These are phyloP conservation scores for Tephrocybe sp. DNA, from an alignment of 768 basidiomycete genomes.

Conservation along the genomic window DNA sequence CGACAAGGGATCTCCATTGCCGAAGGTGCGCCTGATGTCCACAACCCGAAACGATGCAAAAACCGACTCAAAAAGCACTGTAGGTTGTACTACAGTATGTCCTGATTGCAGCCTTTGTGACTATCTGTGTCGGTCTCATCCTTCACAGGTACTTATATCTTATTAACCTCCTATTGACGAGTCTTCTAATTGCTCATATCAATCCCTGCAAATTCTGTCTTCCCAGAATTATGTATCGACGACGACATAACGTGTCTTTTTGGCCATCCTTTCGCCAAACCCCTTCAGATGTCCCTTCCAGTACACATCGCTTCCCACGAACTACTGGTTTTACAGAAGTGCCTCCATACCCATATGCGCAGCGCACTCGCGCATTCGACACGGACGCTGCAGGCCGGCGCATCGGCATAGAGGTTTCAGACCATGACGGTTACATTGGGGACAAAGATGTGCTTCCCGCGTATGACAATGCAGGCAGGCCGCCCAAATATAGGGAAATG, in stretches of 20 bases:
- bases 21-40: slow-evolving; percentile 19
- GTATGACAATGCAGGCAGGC: slow-evolving; percentile 42
- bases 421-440: slow-evolving; percentile 28
- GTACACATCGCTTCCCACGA: slow-evolving; percentile 15
- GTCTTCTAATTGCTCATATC: neutral
- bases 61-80: neutral
- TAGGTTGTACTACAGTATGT: slow-evolving; percentile 31
- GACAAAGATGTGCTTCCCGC: slow-evolving; percentile 49
- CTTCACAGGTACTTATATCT: slow-evolving; percentile 20
- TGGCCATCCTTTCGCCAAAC: neutral
- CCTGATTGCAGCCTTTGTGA: slow-evolving; percentile 24
- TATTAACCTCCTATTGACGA: slow-evolving; percentile 5
- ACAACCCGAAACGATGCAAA: neutral
- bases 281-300: neutral
- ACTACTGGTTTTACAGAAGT: slow-evolving; percentile 22
- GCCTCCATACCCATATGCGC: slow-evolving; percentile 17
- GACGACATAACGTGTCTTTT: slow-evolving; percentile 11
- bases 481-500: slow-evolving; percentile 42
- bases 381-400: slow-evolving; percentile 41
- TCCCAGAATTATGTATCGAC: neutral
- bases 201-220: neutral
- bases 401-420: slow-evolving; percentile 13
- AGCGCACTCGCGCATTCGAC: slow-evolving; percentile 32
- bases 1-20: slow-evolving; percentile 12
- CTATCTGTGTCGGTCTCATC: slow-evolving; percentile 21